A percentile compares a stretch with the other conserved stretches of the same genome.
These are phyloP conservation scores for Furcasterigmium sp. DNA, from an alignment of 2,329 filamentous ascomycete genomes.

Conservation along the genomic window DNA sequence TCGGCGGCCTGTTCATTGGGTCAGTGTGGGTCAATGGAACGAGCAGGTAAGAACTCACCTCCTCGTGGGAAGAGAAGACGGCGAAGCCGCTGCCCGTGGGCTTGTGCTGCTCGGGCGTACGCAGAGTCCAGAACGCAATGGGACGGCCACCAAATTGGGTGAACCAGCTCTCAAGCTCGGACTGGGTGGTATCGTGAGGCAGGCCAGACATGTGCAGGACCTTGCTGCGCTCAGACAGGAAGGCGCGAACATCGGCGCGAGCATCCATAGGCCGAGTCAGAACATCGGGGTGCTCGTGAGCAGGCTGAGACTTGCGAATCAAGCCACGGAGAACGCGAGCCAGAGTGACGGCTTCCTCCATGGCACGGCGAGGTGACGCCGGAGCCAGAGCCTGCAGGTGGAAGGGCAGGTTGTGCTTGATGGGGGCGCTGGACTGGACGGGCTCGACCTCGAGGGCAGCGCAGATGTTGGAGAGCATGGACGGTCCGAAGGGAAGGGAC, in stretches of 20 bases:
- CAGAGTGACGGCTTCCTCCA: constrained; percentile 95
- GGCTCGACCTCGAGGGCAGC: constrained; percentile 97
- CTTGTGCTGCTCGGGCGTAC: constrained; percentile 97
- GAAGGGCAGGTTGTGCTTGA: constrained; percentile 98
- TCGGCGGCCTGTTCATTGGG: constrained; percentile 75
- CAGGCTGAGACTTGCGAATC: constrained; percentile 92
- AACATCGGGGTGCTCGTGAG: constrained; percentile 91
- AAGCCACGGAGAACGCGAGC: constrained; percentile 87
- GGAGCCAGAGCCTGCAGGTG: constrained; percentile 94
- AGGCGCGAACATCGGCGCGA: constrained; percentile 90
- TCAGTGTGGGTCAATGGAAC: background rate
- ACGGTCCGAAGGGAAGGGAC: constrained; percentile 92
- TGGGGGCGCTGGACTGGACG: constrained; percentile 93
- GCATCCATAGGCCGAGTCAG: constrained; percentile 95
- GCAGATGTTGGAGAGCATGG: constrained; percentile 94
- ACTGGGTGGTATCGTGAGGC: constrained; percentile 96
- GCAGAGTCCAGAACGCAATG: constrained; percentile 98
- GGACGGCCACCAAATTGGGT: constrained; percentile 96
- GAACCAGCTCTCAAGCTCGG: constrained; percentile 98
- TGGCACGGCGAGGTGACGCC: constrained; percentile 88
- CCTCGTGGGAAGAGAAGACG: constrained; percentile 97
- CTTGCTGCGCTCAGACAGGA: constrained; percentile 94
- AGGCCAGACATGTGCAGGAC: constrained; percentile 97
- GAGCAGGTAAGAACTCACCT: constrained; percentile 56
- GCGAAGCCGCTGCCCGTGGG: constrained; percentile 98